Percentiles rank a stretch among this genome's conserved stretches.
Evolutionary conservation across 768 basidiomycete genomes (phyloP).

Genomic region (Chiua virens): DNA sequence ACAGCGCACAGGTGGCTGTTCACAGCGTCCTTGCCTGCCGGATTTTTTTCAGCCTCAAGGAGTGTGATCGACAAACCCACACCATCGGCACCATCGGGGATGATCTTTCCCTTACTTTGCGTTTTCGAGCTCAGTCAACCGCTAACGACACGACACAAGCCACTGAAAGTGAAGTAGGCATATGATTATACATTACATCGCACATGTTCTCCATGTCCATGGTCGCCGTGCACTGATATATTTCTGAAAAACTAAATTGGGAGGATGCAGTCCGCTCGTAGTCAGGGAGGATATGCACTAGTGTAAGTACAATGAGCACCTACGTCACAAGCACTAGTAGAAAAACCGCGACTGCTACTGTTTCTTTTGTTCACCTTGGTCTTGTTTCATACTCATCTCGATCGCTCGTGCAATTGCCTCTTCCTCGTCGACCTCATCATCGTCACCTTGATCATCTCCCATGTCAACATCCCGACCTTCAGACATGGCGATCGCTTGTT

Average conservation of each 20-base stretch:
- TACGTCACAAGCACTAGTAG: not conserved
- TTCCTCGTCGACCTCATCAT: conserved; percentile 79
- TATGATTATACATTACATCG: not conserved
- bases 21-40: conserved; percentile 27
- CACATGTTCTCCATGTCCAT: not conserved
- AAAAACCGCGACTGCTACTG: conserved; percentile 18
- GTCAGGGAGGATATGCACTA: conserved; percentile 2
- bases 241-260: not conserved
- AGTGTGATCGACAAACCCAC: conserved; percentile 7
- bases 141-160: not conserved
- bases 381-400: conserved; percentile 85
- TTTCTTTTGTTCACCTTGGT: conserved; percentile 45
- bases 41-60: conserved; percentile 29
- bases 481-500: conserved; percentile 77
- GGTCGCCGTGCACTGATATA: not conserved
- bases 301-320: conserved; percentile 3
- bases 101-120: not conserved
- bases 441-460: conserved; percentile 50
- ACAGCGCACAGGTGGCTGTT: conserved; percentile 28
- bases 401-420: conserved; percentile 90
- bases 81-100: not conserved
- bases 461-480: conserved; percentile 55
- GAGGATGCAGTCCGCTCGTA: not conserved
- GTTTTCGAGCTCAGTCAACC: not conserved
- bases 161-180: not conserved